phyloP scores from a whole-genome alignment of 257 asterid genomes.

The Solanum tacnaense region DNA sequence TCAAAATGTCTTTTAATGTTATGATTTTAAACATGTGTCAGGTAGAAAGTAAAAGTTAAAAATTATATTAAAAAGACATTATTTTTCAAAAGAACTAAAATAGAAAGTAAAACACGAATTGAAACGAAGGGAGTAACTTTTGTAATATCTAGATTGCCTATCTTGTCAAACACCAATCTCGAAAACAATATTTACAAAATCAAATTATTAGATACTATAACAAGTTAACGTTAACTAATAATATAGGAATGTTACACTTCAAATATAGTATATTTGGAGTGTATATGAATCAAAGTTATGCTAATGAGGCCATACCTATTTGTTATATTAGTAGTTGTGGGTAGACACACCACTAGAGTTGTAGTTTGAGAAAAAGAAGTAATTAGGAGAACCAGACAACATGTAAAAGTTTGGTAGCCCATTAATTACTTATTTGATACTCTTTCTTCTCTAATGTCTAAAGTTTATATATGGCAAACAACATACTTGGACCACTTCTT shows the following conservation, averaged over 20 bases:
- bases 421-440: background rate
- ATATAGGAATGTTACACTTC: background rate
- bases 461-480: background rate
- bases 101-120: background rate
- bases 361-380: background rate
- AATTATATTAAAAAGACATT: no score
- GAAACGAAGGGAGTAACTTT: background rate
- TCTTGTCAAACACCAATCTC: background rate
- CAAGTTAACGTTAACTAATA: background rate
- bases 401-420: background rate
- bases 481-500: conserved; percentile 3
- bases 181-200: no score
- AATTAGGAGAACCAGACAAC: background rate
- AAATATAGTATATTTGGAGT: background rate
- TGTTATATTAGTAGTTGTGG: background rate
- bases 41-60: no score
- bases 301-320: background rate
- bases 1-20: background rate
- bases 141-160: background rate
- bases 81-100: no score
- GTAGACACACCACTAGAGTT: background rate
- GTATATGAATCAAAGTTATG: background rate
- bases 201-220: background rate
- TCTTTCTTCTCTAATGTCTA: background rate
- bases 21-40: background rate